Percentiles rank a stretch among this genome's conserved stretches.
Conservation (phyloP, 129 eudicot genomes). For the Lactuca sativa region DNA sequence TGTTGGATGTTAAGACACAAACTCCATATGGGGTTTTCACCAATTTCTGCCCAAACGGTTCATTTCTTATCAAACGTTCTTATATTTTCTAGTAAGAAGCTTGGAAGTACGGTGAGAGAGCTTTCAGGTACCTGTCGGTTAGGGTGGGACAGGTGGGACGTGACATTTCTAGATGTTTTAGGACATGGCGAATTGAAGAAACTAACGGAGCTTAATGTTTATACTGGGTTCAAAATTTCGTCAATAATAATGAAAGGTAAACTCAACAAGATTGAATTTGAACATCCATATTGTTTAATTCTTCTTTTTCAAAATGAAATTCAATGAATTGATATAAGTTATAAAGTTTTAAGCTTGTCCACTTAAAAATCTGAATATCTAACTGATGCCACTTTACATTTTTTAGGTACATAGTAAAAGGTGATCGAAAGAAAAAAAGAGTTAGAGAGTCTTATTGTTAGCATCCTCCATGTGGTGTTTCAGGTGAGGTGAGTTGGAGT, state of each 20-base stretch:
- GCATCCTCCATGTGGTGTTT: too few species aligned
- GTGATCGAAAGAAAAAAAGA: too few species aligned
- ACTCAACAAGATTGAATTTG: slow-evolving; percentile 76
- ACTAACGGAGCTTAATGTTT: slow-evolving; percentile 58
- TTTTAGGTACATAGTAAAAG: too few species aligned
- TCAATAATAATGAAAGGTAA: slow-evolving; percentile 59
- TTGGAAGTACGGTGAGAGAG: slow-evolving; percentile 98
- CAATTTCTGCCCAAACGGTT: slow-evolving; percentile 47
- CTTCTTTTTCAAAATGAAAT: slow-evolving; percentile 61
- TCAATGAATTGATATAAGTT: slow-evolving; percentile 51
- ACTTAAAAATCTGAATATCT: slow-evolving; percentile 24
- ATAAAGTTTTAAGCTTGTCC: slow-evolving; percentile 40
- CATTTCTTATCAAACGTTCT: slow-evolving; percentile 65
- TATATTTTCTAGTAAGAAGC: slow-evolving; percentile 94
- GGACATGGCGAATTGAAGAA: slow-evolving; percentile 69
- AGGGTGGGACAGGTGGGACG: slow-evolving; percentile 99
- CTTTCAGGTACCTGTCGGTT: slow-evolving; percentile 79
- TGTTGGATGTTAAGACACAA: slow-evolving; percentile 62
- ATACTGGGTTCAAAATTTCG: slow-evolving; percentile 41
- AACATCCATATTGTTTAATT: slow-evolving; percentile 90
- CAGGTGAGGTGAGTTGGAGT: too few species aligned
- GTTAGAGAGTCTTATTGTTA: too few species aligned
- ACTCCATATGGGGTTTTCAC: slow-evolving; percentile 53
- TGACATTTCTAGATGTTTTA: slow-evolving; percentile 85
- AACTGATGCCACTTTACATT: too few species aligned